Base-by-base conservation (phyloP, 202 grass and related monocot species). In the Setaria viridis region DNA sequence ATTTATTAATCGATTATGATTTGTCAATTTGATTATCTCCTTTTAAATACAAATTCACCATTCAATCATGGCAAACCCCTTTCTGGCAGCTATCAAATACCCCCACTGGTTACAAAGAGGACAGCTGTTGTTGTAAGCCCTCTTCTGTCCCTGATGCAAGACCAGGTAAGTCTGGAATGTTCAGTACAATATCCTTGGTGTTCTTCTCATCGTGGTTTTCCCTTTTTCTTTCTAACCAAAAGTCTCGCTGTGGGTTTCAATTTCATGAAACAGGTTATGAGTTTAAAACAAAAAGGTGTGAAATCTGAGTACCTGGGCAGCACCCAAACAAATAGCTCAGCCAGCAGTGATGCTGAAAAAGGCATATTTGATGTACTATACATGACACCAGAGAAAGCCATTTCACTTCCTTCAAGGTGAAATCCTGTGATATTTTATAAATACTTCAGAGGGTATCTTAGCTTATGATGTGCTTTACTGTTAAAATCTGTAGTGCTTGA, bases 341-440 rank as follows among this genome's bases (percentile, higher is more conserved):
- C 84, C 79, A 80, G 70, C 11, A 81, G 11, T 14, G 66, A 91
- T 14, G 96, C 96, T 67, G 93, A 95, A 91, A 92, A 88, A 48
- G 96, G 93, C 56, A 7, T 35, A 33, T 94, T 92, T 34, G 88
- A 95, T 92, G 82, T 98, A 81, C 77, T 98, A n/a, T 95, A 95
- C 72, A 92, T 98, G 93, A 98, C 93, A 78, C 96, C 93, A 72
- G 96, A 95, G 76, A 98, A 92, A 88, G 96, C 96, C 79, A 85
- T 91, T 9, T 78, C 91, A 79, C 93, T 95, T 85, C 74, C 90
- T 84, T 50, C 84, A 85, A 94, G 93, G 95, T 98, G n/a, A 87
- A 79, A 47, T 80, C 85, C 47, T 84, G 13, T 80, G 4, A 41
- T 83, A 65, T 79, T 85, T 72, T 21, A 6, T 14, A 71, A 57